Base-by-base conservation (phyloP, 352 stramenopile species). In the Pilasporangium apinafurcum region DNA sequence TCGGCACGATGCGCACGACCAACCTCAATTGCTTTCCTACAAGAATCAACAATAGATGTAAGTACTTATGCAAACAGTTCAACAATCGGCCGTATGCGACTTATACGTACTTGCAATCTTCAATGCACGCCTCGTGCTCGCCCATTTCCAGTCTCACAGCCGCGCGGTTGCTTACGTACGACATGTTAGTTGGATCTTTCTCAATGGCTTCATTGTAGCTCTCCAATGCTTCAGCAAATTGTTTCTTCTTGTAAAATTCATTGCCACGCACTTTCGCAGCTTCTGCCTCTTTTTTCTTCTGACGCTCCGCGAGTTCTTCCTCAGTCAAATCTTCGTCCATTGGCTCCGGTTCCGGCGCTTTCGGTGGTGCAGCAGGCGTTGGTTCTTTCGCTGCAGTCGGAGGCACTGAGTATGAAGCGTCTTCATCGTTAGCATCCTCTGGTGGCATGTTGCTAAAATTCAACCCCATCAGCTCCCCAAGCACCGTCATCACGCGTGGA, bases 91-190 rank as follows among this genome's bases (percentile, higher is more conserved):
- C 31, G 25, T 29, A 2, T 12, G 42, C 7, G 8, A 32, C 25
- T n/a, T 0, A n/a, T 21, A 83, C 67, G 47, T 66, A 83, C 63
- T 87, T 87, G 78, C 95, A 98, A 55, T 92, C 65, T 20, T 83
- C 77, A 40, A 98, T 96, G 56, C 94, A 98, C 38, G 75, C 80
- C 57, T 98, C 95, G 24, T 83, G 96, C 47, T 99, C 82, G 51
- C 96, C 96, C 65, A 94, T 86, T 44, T 98, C 97, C 47, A 99
- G 92, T 47, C 93, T 94, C 22, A 99, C 96, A 13, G 97, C 96
- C 12, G 96, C 95, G 56, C 98, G 94, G 73, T 99, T 99, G 49
- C 83, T 97, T 41, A 96, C 65, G 71, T 98, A 98, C 25, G 92
- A 89, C 68, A 99, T 98, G 74, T 98, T 98, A 37, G 77, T 92